Conservation (phyloP, 192 early-diverging fungal species). For the Gonapodya sp. region DNA sequence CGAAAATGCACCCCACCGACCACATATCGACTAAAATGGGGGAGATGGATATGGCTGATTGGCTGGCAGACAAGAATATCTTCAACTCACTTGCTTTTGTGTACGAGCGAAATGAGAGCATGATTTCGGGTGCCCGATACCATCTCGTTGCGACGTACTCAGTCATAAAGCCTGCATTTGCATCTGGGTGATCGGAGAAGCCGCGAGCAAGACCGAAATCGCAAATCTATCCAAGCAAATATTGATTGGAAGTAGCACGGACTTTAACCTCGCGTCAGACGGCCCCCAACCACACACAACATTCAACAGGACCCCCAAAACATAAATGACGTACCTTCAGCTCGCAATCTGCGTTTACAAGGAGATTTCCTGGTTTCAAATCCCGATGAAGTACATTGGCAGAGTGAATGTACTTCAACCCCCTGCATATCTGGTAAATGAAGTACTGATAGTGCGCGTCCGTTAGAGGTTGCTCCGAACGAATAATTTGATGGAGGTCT, state of each 20-base stretch:
- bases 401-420: conserved; percentile 97
- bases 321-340: conserved; percentile 49
- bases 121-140: conserved; percentile 93
- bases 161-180: conserved; percentile 87
- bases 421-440: conserved; percentile 92
- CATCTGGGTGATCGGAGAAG: conserved; percentile 62
- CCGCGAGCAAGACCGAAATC: conserved; percentile 94
- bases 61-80: not conserved
- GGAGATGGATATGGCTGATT: not conserved
- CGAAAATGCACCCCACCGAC: conserved; percentile 78
- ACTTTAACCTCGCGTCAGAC: not conserved
- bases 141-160: conserved; percentile 92
- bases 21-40: conserved; percentile 58
- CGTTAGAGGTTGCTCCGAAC: conserved; percentile 80
- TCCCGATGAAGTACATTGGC: conserved; percentile 96
- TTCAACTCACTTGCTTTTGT: conserved; percentile 71
- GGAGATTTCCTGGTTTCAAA: conserved; percentile 87
- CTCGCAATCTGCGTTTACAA: conserved; percentile 87
- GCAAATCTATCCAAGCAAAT: conserved; percentile 87
- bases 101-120: conserved; percentile 95
- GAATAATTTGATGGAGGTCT: conserved; percentile 95
- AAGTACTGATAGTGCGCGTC: conserved; percentile 99
- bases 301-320: conserved; percentile 5
- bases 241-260: not conserved
- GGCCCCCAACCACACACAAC: not conserved